Evolutionary conservation across 1,284 basidiomycete genomes (phyloP).

Genomic region (Gomphus sp.): DNA sequence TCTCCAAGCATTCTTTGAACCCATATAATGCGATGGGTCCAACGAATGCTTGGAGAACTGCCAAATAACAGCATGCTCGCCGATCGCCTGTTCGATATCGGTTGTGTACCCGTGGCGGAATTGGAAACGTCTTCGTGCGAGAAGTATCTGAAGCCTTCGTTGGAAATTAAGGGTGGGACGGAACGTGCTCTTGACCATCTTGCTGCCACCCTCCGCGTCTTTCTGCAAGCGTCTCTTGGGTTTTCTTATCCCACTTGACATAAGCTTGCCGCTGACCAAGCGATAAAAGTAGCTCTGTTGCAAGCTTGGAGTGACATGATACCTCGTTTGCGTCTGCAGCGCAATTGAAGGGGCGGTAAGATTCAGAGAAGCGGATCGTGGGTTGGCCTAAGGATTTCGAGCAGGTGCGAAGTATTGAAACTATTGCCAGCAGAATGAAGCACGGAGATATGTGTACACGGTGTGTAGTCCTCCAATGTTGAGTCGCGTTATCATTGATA

Average conservation of each 20-base stretch:
- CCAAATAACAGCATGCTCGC: constrained; percentile 15
- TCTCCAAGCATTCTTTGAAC: too few species aligned
- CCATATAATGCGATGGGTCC: constrained; percentile 24
- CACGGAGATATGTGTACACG: too few species aligned
- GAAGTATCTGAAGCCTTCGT: not conserved
- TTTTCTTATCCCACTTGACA: not conserved
- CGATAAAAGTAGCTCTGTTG: not conserved
- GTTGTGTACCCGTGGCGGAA: not conserved
- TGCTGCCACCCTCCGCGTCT: not conserved
- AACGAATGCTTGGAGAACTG: constrained; percentile 20
- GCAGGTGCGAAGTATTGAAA: too few species aligned
- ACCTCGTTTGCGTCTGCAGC: not conserved
- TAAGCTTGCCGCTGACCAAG: not conserved
- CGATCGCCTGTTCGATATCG: not conserved
- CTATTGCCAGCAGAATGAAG: too few species aligned
- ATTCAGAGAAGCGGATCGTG: not conserved
- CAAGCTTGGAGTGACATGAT: not conserved
- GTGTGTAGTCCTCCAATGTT: too few species aligned
- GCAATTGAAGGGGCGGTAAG: not conserved
- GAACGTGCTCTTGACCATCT: not conserved
- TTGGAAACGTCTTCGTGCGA: not conserved
- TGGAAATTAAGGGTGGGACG: not conserved
- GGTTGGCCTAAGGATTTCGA: too few species aligned
- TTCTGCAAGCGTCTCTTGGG: constrained; percentile 3
- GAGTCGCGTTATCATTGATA: too few species aligned